Base-by-base conservation (phyloP, 2,329 filamentous ascomycete species). In the Cordyceps cateniannulata region DNA sequence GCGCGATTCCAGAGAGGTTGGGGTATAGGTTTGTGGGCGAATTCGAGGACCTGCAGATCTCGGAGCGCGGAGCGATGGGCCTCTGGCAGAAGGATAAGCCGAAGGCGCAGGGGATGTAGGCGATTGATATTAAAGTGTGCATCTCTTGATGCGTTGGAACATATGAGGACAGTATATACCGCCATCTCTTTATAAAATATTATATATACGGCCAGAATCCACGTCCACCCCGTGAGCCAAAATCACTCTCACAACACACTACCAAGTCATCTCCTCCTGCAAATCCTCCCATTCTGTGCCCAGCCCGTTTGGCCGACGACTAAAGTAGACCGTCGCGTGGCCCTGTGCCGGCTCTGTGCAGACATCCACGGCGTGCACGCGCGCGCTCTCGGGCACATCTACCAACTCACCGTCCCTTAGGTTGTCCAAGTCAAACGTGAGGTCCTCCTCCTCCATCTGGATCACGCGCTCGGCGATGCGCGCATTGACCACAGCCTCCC, bases 331-430 rank as follows among this genome's bases (percentile, higher is more conserved):
- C 12, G 49, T 35, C n/a, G 62, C 62, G 20, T 59, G 50, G 16
- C 49, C 22, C 10, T 55, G 59, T n/a, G 59, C 40, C 18, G 53
- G 55, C 25, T 57, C 59, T 10, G 38, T 38, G 35, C 58, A 59
- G 12, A 62, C 59, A n/a, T 62, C 61, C 12, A 62, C 61, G 18
- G 61, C 49, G 45, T 62, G 56, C 2, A 59, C 40, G n/a, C 58
- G 52, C 29, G 56, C 48, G 6, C 53, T 32, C n/a, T 63, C 52
- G 5, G 40, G 45, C 45, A 65, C 56, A 38, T 64, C 66, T 55
- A 61, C 25, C 38, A 61, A n/a, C 44, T 61, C 60, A 5, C 53
- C 60, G 9, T 69, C 66, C 20, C 66, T 52, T 3, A 61, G 49
- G 7, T 60, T 20, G 7, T 49, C 48, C 25, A 62, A 10, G 20